Percentiles rank a stretch among this genome's conserved stretches.
Evolutionary conservation across 2,329 filamentous ascomycete species (phyloP).

Genomic region (Mycosphaerella sp.): DNA sequence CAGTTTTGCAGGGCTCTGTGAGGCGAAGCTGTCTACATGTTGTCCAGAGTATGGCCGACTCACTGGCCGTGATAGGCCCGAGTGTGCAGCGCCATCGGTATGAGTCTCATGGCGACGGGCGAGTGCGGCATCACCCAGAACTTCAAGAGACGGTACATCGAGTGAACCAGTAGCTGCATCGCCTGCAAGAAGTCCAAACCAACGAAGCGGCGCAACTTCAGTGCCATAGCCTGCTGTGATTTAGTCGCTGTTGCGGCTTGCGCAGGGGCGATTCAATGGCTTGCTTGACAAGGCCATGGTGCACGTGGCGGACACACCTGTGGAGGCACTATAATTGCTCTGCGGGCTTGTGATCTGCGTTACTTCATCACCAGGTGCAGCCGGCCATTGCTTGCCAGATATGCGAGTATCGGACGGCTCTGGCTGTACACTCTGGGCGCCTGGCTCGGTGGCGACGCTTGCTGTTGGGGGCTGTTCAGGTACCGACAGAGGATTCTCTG

Average conservation of each 20-base stretch:
- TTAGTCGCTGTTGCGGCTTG: neutral
- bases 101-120: slow-evolving; percentile 22
- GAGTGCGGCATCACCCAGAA: slow-evolving; percentile 24
- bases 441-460: slow-evolving; percentile 1
- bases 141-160: slow-evolving; percentile 22
- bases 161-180: slow-evolving; percentile 35
- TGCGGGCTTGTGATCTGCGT: slow-evolving; percentile 24
- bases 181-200: slow-evolving; percentile 45
- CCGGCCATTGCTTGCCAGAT: slow-evolving; percentile 15
- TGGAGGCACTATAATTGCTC: slow-evolving; percentile 27
- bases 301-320: slow-evolving; percentile 7
- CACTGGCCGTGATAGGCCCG: slow-evolving; percentile 1
- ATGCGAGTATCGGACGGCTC: slow-evolving; percentile 4
- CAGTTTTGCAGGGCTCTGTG: slow-evolving; percentile 24
- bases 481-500: neutral
- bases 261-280: neutral
- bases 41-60: slow-evolving; percentile 12
- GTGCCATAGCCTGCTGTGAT: slow-evolving; percentile 24
- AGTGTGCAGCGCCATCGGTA: slow-evolving; percentile 12
- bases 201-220: slow-evolving; percentile 43
- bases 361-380: slow-evolving; percentile 17
- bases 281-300: neutral
- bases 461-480: neutral
- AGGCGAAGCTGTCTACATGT: slow-evolving; percentile 21
- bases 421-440: neutral